Evolutionary conservation across 768 basidiomycete genomes (phyloP).

Genomic region (Suillus discolor): DNA sequence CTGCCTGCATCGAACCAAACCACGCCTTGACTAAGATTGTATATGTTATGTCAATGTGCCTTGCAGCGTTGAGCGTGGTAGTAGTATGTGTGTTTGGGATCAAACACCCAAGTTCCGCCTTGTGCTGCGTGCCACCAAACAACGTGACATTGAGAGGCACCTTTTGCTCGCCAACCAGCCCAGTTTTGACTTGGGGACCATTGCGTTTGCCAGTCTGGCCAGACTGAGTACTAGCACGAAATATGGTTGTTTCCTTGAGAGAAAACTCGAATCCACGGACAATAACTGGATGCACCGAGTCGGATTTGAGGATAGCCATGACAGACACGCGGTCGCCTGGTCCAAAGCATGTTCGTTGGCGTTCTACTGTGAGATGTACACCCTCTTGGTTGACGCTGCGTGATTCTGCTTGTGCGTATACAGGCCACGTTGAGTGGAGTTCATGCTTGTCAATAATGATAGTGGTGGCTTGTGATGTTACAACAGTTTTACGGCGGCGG

Average conservation of each 20-base stretch:
- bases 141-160: constrained; percentile 72
- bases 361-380: constrained; percentile 74
- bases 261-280: constrained; percentile 85
- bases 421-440: constrained; percentile 90
- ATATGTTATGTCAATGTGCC: constrained; percentile 88
- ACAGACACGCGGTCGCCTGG: constrained; percentile 82
- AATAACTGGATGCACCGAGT: constrained; percentile 65
- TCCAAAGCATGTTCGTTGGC: constrained; percentile 79
- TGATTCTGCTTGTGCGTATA: constrained; percentile 78
- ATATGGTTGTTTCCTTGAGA: constrained; percentile 76
- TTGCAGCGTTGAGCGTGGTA: constrained; percentile 77
- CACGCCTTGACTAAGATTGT: constrained; percentile 75
- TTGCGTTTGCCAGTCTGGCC: constrained; percentile 50
- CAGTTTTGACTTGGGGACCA: constrained; percentile 55
- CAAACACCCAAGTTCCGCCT: constrained; percentile 70
- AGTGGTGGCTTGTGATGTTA: constrained; percentile 64
- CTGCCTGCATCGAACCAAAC: constrained; percentile 63
- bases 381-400: constrained; percentile 69
- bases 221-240: constrained; percentile 60
- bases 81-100: constrained; percentile 77
- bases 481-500: constrained; percentile 73
- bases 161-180: constrained; percentile 69
- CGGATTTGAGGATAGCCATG: constrained; percentile 71
- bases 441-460: constrained; percentile 94
- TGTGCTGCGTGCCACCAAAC: constrained; percentile 70